Percentiles rank a stretch among this genome's conserved stretches.
These are phyloP conservation scores for Aspergillus affinis DNA, from an alignment of 495 filamentous ascomycete genomes.

Conservation along the genomic window DNA sequence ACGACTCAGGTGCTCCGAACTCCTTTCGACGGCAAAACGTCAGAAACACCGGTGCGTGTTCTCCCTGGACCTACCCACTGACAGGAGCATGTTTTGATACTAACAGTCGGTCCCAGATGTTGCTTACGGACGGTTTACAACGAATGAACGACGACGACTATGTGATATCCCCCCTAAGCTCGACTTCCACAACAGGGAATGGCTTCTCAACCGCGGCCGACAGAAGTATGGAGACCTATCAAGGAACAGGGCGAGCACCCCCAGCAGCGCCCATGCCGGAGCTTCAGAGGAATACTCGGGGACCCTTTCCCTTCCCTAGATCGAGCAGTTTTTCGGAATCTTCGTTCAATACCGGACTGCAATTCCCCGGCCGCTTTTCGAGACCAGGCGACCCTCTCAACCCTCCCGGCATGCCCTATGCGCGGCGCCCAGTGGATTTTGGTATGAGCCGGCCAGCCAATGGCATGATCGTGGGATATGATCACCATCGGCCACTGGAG, in stretches of 20 bases:
- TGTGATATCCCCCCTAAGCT: conserved; percentile 44
- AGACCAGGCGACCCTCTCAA: conserved; percentile 28
- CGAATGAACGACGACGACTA: conserved; percentile 45
- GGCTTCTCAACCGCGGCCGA: conserved; percentile 37
- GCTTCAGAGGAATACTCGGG: conserved; percentile 35
- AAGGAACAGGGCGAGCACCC: conserved; percentile 32
- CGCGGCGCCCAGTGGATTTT: conserved; percentile 37
- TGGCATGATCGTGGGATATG: conserved; percentile 33
- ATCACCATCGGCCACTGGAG: conserved; percentile 35
- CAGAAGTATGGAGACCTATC: conserved; percentile 29
- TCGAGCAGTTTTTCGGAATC: conserved; percentile 47
- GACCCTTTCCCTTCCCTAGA: conserved; percentile 35
- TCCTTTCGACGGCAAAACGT: conserved; percentile 49
- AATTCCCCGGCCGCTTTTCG: conserved; percentile 33
- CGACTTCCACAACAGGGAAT: conserved; percentile 42
- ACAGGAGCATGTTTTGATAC: conserved; percentile 15
- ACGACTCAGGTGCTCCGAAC: conserved; percentile 86
- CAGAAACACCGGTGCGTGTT: conserved; percentile 35
- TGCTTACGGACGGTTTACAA: conserved; percentile 39
- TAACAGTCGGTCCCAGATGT: conserved; percentile 23
- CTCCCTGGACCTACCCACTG: conserved; percentile 22
- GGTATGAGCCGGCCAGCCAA: conserved; percentile 29
- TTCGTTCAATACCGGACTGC: conserved; percentile 36
- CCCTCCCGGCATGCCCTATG: conserved; percentile 35
- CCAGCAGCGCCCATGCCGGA: conserved; percentile 32